phyloP scores from a whole-genome alignment of 2,329 filamentous ascomycete species.

The Fusarium sp. region DNA sequence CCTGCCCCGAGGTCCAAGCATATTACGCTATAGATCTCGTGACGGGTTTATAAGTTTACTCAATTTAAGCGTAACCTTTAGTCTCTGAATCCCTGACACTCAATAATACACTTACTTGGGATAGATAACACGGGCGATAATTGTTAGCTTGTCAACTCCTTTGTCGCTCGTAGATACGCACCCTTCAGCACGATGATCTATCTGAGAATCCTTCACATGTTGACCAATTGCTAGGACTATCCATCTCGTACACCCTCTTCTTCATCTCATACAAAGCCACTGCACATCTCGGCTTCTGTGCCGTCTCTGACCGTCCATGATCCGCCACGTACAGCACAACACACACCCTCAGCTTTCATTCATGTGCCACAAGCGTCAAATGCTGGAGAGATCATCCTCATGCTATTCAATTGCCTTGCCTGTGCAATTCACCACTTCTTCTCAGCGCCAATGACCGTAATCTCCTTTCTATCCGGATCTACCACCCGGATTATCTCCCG shows the following conservation, averaged over 20 bases:
- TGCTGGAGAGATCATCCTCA: neutral
- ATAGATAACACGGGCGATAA: neutral
- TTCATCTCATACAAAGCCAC: conserved; percentile 4
- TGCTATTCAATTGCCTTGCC: neutral
- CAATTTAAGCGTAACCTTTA: neutral
- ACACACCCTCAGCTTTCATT: conserved; percentile 18
- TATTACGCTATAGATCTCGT: neutral
- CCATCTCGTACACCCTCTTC: conserved; percentile 30
- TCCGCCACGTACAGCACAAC: conserved; percentile 23
- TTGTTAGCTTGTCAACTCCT: neutral
- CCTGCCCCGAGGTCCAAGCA: neutral
- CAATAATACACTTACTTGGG: neutral
- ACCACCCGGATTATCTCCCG: conserved; percentile 44
- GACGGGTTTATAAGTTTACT: neutral
- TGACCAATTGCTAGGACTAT: conserved; percentile 1
- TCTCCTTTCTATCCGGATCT: conserved; percentile 45
- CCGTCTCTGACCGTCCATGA: conserved; percentile 29
- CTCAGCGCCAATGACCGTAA: conserved; percentile 34
- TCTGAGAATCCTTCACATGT: neutral
- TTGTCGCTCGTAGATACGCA: neutral
- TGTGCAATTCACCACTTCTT: conserved; percentile 19
- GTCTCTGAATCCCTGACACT: neutral
- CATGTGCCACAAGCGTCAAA: conserved; percentile 10
- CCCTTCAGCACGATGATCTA: neutral
- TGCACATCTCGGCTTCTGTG: conserved; percentile 24